These are phyloP conservation scores for Buddleja alternifolia DNA, from an alignment of 257 asterid genomes.

Conservation along the genomic window DNA sequence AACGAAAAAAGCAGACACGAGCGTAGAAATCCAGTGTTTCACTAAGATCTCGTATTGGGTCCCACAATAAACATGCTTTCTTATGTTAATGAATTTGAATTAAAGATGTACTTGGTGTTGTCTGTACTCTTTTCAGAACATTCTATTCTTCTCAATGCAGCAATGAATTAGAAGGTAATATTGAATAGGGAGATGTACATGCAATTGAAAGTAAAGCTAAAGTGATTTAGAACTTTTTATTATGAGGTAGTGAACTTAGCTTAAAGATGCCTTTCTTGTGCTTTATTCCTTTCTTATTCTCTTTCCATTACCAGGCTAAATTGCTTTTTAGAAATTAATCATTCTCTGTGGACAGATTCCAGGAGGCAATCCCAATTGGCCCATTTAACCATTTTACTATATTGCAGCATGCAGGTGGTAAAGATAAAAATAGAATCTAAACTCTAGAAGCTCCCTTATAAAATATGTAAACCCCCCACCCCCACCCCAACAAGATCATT, in stretches of 20 bases:
- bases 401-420: too few relatives aligned
- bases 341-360: neutral
- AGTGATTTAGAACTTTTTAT: constrained; percentile 23
- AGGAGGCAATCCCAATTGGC: too few relatives aligned
- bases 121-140: constrained; percentile 22
- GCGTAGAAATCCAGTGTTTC: too few relatives aligned
- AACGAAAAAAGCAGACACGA: too few relatives aligned
- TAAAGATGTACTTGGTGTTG: neutral
- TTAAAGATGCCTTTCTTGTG: constrained; percentile 31
- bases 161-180: constrained; percentile 30
- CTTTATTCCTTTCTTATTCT: constrained; percentile 34
- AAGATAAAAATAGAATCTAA: too few relatives aligned
- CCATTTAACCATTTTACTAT: too few relatives aligned
- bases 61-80: neutral
- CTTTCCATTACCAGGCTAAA: constrained; percentile 10
- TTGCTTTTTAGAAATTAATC: neutral
- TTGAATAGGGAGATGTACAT: constrained; percentile 3
- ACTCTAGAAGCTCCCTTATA: neutral
- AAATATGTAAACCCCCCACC: too few relatives aligned
- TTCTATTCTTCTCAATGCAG: constrained; percentile 48
- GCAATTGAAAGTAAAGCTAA: constrained; percentile 3
- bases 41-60: too few relatives aligned
- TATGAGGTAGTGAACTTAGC: constrained; percentile 27
- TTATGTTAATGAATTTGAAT: neutral
- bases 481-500: too few relatives aligned